Conservation (phyloP, 768 basidiomycete genomes). For the Russula olivacea region DNA sequence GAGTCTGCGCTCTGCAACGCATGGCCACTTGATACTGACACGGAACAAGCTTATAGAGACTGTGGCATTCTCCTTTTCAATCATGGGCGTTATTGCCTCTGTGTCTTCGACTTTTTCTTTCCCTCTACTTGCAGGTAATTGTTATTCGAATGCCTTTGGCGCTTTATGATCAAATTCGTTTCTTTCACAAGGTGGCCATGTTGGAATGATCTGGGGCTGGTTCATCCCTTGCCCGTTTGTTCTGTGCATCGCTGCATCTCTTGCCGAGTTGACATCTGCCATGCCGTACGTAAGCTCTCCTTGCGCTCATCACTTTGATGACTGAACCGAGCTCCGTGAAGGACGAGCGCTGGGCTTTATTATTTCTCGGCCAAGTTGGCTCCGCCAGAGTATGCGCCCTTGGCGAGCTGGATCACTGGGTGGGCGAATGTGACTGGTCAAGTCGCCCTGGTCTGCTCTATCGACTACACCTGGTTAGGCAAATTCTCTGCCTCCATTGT, state of each 20-base stretch:
- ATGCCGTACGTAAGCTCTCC: constrained; percentile 50
- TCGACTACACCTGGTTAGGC: constrained; percentile 62
- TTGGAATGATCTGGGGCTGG: constrained; percentile 76
- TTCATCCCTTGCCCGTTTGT: constrained; percentile 66
- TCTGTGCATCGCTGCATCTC: constrained; percentile 58
- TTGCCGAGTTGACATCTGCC: constrained; percentile 66
- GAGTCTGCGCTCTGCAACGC: constrained; percentile 24
- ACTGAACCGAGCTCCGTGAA: constrained; percentile 27
- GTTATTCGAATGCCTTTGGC: background rate
- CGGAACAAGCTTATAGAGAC: constrained; percentile 48
- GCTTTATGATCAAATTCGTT: background rate
- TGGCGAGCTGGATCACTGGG: constrained; percentile 63
- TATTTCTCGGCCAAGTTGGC: constrained; percentile 76
- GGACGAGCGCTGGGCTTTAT: constrained; percentile 73
- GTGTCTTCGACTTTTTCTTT: constrained; percentile 63
- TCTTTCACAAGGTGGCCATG: constrained; percentile 52
- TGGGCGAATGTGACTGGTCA: constrained; percentile 76
- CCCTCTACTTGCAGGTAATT: constrained; percentile 53
- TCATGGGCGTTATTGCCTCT: constrained; percentile 68
- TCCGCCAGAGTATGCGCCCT: constrained; percentile 50
- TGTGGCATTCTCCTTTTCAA: constrained; percentile 60
- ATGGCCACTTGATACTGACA: background rate
- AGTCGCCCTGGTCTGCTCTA: constrained; percentile 63
- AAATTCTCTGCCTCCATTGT: background rate
- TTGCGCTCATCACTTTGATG: background rate